A percentile compares a stretch with the other conserved stretches of the same genome.
Evolutionary conservation across 768 basidiomycete genomes (phyloP).

Genomic region (Lanmaoa rubissima): DNA sequence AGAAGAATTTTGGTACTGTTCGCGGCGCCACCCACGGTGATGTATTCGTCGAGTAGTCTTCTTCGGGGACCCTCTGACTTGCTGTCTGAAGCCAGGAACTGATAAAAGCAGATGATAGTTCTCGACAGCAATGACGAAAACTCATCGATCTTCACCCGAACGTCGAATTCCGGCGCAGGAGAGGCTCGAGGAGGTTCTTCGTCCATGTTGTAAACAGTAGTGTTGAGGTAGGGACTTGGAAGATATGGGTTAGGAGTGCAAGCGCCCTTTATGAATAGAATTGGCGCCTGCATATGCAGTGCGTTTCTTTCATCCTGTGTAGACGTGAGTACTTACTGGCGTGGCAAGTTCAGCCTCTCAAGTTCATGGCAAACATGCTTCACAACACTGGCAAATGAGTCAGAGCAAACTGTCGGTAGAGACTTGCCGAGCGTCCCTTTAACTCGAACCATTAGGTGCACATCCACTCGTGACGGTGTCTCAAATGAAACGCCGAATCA

Average conservation of each 20-base stretch:
- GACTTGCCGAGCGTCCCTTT: neutral
- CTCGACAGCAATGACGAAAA: conserved; percentile 21
- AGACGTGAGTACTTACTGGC: neutral
- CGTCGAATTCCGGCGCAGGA: conserved; percentile 12
- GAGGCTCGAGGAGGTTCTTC: neutral
- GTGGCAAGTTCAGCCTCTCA: neutral
- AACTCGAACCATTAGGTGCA: neutral
- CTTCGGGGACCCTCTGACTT: conserved; percentile 23
- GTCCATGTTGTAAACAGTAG: conserved; percentile 10
- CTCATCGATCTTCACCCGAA: conserved; percentile 22
- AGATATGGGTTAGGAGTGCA: neutral
- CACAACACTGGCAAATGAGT: neutral
- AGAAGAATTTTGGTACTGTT: conserved; percentile 26
- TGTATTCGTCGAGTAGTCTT: conserved; percentile 27
- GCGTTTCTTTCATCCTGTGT: neutral
- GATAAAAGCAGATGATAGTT: conserved; percentile 28
- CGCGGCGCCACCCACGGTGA: conserved; percentile 26
- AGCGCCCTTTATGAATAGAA: conserved; percentile 3
- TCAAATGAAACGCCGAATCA: neutral
- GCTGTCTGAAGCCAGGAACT: conserved; percentile 27
- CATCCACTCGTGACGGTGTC: neutral
- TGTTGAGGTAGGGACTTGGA: neutral
- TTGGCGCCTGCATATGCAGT: conserved; percentile 3
- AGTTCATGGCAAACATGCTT: neutral
- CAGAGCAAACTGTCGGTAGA: too few species aligned